Evolutionary conservation across 257 asterid genomes (phyloP).

Genomic region (Schizonepeta tenuifolia): DNA sequence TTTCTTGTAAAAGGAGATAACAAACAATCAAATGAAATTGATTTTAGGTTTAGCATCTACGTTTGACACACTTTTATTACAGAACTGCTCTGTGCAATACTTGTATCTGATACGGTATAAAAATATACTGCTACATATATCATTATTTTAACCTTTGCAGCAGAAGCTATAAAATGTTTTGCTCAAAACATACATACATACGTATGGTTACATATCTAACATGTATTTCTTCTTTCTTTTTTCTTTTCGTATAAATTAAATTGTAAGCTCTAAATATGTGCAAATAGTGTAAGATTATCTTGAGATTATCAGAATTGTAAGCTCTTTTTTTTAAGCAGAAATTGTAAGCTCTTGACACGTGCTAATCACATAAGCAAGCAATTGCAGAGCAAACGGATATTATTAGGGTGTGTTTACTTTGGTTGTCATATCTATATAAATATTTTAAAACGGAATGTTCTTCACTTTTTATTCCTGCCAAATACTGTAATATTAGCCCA

Average conservation of each 20-base stretch:
- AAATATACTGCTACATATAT: neutral
- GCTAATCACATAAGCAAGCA: no score
- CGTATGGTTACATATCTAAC: neutral
- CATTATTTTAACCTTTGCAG: neutral
- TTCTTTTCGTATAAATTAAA: no score
- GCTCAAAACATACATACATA: neutral
- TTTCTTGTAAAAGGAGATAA: constrained; percentile 47
- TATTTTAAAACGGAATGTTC: no score
- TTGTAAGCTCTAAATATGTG: neutral
- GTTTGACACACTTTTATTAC: neutral
- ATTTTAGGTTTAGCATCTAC: constrained; percentile 16
- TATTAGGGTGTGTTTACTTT: no score
- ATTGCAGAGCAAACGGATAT: no score
- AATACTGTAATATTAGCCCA: no score
- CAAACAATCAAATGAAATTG: neutral
- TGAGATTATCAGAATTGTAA: neutral
- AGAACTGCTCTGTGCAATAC: neutral
- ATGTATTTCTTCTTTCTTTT: neutral
- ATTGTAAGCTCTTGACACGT: no score
- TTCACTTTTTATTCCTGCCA: no score
- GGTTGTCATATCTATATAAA: no score
- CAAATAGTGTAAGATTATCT: neutral
- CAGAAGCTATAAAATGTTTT: neutral
- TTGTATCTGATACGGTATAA: neutral
- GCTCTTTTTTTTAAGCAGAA: no score